Base-by-base conservation (phyloP, 805 yeast species). In the Kregervanrija pseudodelftensis region DNA sequence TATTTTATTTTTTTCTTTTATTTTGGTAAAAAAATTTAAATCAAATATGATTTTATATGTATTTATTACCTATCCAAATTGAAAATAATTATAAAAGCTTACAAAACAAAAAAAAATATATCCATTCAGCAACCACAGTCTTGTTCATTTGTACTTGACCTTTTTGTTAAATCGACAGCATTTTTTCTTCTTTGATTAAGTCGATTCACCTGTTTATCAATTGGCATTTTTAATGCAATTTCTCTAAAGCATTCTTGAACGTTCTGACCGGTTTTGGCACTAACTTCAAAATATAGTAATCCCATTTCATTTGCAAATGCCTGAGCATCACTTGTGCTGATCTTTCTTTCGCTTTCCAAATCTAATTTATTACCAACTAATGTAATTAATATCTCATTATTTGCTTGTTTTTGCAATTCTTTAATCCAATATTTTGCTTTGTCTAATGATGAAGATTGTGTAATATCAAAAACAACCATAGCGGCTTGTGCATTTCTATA, bases 401-500 rank as follows among this genome's bases (percentile, higher is more conserved):
- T 77, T 60, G 95, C 95, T 61, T 89, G 96, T 50, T 83, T 80
- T 65, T 85, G 86, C 49, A 85, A 65, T 62, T 85, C 93, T 55
- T 81, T 79, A 33, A 83, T 79, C 91, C 91, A 85, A 39, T 78
- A 77, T 53, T 80, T 79, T 2, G 91, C 91, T 57, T 80, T 79
- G 40, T 70, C 72, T 44, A 82, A 68, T 2, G 96, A 86, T 7
- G 82, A 70, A 34, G 73, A 70, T 51, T 77, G 79, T 1, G 90
- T 82, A 44, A 85, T 77, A 59, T 85, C 95, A 57, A 79, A 85
- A 2, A 84, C 91, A 13, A 86, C 82, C 36, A 85, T 64, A 0
- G 95, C 93, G 33, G 87, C 84, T 61, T 85, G 83, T 28, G 90
- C 85, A 56, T 82, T 82, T 53, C 95, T 63, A 61, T 85, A 85